Percentiles rank a stretch among this genome's conserved stretches.
Evolutionary conservation across 2,329 filamentous ascomycete genomes (phyloP).

Genomic region (Ophiosphaerella korrae): DNA sequence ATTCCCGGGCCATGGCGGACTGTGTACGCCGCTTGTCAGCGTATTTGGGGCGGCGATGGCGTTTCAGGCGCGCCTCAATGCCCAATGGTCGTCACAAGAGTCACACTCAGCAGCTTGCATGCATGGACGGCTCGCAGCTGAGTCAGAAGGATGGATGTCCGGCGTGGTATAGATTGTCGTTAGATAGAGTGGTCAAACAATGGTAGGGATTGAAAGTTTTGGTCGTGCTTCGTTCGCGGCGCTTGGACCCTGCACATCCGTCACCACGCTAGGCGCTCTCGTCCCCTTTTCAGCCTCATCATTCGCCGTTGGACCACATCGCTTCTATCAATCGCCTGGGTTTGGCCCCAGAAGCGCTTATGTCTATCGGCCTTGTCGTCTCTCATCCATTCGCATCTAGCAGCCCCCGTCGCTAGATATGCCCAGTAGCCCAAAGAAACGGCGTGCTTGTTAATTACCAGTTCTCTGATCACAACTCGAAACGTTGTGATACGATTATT

Average conservation of each 20-base stretch:
- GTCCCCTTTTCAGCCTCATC: background rate
- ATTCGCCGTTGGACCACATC: background rate
- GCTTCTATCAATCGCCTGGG: background rate
- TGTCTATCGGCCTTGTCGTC: background rate
- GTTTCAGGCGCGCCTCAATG: slow-evolving; percentile 12
- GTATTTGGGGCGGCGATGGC: slow-evolving; percentile 14
- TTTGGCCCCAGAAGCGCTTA: slow-evolving; percentile 5
- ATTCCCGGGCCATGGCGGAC: slow-evolving; percentile 28
- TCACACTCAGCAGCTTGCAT: background rate
- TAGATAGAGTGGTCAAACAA: background rate
- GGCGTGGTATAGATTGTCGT: too few species aligned
- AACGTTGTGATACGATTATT: slow-evolving; percentile 13
- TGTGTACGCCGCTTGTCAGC: slow-evolving; percentile 1
- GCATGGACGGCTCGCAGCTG: background rate
- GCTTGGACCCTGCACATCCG: background rate
- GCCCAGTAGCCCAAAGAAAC: slow-evolving; percentile 3
- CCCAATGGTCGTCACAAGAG: background rate
- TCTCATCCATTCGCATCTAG: slow-evolving; percentile 12
- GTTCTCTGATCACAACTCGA: slow-evolving; percentile 4
- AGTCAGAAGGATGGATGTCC: background rate
- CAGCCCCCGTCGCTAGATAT: slow-evolving; percentile 14
- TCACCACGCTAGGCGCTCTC: too few species aligned
- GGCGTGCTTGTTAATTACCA: slow-evolving; percentile 2
- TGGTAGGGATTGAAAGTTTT: slow-evolving; percentile 1
- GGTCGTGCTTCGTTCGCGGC: background rate